Evolutionary conservation across 2,329 filamentous ascomycete genomes (phyloP), one percentile per base, ranked within the genome.

Genomic region (Talaromyces sp.): DNA sequence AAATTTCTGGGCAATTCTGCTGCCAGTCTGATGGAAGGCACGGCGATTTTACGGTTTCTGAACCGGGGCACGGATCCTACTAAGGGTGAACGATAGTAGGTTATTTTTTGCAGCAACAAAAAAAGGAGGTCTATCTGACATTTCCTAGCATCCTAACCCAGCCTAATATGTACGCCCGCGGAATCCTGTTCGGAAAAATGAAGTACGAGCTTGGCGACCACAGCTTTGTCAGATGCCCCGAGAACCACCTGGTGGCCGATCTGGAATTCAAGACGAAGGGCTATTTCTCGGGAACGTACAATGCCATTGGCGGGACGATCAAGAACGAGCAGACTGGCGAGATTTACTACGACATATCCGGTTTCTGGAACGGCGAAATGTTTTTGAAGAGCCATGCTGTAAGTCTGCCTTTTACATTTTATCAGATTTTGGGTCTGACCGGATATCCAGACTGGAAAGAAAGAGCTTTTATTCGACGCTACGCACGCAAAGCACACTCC

Each of bases 201-300:
- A 98, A 97, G 77, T 99, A 98, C 76, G 95, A 99, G 79, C 86
- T 99, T 7, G 95, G 94, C 66, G 94, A 98, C 74, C 93, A 96
- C 79, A 96, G 93, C 74, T 91, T 92, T 69, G 91, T 99, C 23
- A 86, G 89, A 67, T 98, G 95, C 75, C 92, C 94, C 0, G 94
- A 98, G 74, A 85, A 92, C 18, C 89, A 92, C 62, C 82, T 99
- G 18, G 85, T 87, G 30, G 94, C 92, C 63, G 94, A 99, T 73
- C 87, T 99, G 64, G 95, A 99, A 67, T 99, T 99, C 84, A 98
- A 98, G 80, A 96, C 92, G 58, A 98, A 98, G 78, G 95, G 95
- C 5, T 99, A 96, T 85, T 94, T 99, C 66, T 89, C 92, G 58
- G 95, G 95, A 7, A 95, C 91, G 1, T 99, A 99, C 78, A 97